Base-by-base conservation (phyloP, 108 stramenopile species). In the Mayamaea pseudoterrestris region DNA sequence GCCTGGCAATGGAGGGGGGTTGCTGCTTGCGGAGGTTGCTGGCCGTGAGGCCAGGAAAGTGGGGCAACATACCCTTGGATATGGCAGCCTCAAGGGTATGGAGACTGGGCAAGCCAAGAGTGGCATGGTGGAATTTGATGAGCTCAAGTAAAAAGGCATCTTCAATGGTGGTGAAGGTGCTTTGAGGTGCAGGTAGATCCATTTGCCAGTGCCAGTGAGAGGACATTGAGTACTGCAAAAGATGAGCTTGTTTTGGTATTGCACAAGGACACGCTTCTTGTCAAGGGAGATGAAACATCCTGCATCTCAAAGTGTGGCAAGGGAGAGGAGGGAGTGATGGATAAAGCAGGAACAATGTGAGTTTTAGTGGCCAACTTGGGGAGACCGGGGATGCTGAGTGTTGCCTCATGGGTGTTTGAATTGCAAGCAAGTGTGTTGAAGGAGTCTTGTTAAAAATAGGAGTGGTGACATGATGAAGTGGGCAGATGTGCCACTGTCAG, bases 51-150 rank as follows among this genome's bases (percentile, higher is more conserved):
- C 57, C 64, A 30, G 57, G 57, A 21, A 59, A 50, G 24, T 11
- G 22, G 9, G 26, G 12, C 18, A 58, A 21, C 8, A 22, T 35
- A 9, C 34, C 35, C 3, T 24, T 8, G 5, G 18, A 5, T 21
- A 58, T 41, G 3, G 56, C 57, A 11, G 17, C 4, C 6, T 41
- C n/a, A 0, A 41, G 20, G 12, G 50, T 65, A 2, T 48, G 23
- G 0, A 52, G 42, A 8, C 47, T 22, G 11, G 61, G 61, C 11
- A 44, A 54, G 46, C 48, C 47, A 3, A 55, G 41, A 2, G 55
- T n/a, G 3, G 55, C 61, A 56, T 63, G 61, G 16, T 28, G 28
- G 30, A 54, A 63, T 21, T 31, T 20, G 35, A 63, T 28, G 3
- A 47, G 46, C 12, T 65, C 30, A 6, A 41, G 27, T 13, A 3